Conservation (phyloP, 2,329 filamentous ascomycete species). For the Leptographium flavum region DNA sequence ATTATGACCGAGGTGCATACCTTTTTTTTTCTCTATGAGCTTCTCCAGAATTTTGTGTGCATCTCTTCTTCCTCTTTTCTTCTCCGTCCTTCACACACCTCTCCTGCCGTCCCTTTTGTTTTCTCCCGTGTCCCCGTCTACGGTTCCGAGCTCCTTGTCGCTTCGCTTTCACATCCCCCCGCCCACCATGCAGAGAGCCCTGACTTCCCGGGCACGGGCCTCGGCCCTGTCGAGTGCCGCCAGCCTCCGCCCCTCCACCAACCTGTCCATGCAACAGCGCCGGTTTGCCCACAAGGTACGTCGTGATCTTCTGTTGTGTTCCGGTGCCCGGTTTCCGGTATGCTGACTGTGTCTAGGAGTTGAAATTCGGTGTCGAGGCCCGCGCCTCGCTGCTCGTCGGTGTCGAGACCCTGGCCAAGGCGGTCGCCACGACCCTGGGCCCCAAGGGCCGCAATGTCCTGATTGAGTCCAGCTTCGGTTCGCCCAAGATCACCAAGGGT, state of each 20-base stretch:
- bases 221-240: constrained; percentile 57
- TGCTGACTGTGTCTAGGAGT: constrained; percentile 45
- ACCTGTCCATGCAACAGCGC: constrained; percentile 65
- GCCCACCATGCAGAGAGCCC: constrained; percentile 81
- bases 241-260: constrained; percentile 48
- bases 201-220: constrained; percentile 67
- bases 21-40: constrained; percentile 10
- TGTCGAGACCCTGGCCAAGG: constrained; percentile 93
- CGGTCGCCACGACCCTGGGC: constrained; percentile 88
- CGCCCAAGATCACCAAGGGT: constrained; percentile 99
- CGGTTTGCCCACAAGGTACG: constrained; percentile 94
- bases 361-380: constrained; percentile 95
- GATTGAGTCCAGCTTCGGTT: constrained; percentile 97
- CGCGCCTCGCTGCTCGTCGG: constrained; percentile 79
- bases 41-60: constrained; percentile 5
- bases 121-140: neutral
- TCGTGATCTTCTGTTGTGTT: constrained; percentile 2
- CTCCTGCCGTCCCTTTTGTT: neutral
- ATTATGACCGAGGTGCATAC: constrained; percentile 6
- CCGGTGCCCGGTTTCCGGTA: no score
- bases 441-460: constrained; percentile 97
- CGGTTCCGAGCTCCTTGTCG: neutral
- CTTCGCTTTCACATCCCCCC: neutral
- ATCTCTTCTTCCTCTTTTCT: neutral
- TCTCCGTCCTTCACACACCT: neutral